Evolutionary conservation across 192 early-diverging fungal genomes (phyloP).

Genomic region (Coemansia sp.): DNA sequence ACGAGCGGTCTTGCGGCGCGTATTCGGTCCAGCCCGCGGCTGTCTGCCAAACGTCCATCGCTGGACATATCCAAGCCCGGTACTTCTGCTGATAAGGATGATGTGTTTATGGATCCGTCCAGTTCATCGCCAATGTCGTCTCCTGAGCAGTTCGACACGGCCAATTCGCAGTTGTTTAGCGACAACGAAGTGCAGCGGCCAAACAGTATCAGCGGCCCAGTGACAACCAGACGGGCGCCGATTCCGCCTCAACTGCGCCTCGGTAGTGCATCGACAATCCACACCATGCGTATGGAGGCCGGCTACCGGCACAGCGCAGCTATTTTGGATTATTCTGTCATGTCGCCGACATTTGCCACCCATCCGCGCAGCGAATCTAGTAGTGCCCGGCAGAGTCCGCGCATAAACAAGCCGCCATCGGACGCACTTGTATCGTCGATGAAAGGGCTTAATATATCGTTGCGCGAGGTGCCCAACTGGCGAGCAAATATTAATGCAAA

Average conservation of each 20-base stretch:
- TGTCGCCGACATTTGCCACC: conserved; percentile 5
- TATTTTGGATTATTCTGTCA: background rate
- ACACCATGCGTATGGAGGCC: background rate
- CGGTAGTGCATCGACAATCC: background rate
- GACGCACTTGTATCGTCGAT: background rate
- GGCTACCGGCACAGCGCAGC: background rate
- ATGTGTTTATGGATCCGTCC: conserved; percentile 1
- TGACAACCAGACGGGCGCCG: background rate
- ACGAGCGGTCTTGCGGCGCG: conserved; percentile 2
- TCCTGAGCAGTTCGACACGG: conserved; percentile 15
- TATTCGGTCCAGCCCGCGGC: conserved; percentile 15
- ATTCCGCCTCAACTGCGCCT: conserved; percentile 6
- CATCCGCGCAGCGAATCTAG: background rate
- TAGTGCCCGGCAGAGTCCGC: background rate
- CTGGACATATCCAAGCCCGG: background rate
- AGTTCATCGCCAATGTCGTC: conserved; percentile 1
- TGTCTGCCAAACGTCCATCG: conserved; percentile 5
- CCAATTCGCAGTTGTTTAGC: conserved; percentile 19
- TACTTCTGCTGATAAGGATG: background rate
- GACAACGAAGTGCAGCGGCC: background rate
- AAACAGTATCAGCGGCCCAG: background rate
- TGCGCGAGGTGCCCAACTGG: background rate
- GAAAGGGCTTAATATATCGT: background rate
- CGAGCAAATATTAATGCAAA: background rate
- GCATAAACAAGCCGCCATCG: background rate